Percentiles rank a stretch among this genome's conserved stretches.
These are phyloP conservation scores for Carex cristatella DNA, from an alignment of 176 grass and related monocot species.

Conservation along the genomic window DNA sequence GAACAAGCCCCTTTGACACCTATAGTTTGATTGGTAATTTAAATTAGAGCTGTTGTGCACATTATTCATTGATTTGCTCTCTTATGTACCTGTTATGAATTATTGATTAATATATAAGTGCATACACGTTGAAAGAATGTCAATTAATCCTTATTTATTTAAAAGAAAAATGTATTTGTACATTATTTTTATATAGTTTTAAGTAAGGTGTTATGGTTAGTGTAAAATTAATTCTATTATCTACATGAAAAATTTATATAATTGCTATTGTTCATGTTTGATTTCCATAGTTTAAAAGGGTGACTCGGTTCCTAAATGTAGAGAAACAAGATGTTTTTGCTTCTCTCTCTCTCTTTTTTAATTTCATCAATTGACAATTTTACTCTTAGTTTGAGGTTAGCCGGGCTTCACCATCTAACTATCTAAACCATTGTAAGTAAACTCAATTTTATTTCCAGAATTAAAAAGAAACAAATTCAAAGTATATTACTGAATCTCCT, in stretches of 20 bases:
- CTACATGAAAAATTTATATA: too few relatives aligned
- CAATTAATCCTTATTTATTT: too few relatives aligned
- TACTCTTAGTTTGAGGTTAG: background rate
- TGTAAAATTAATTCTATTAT: too few relatives aligned
- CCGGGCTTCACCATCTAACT: background rate
- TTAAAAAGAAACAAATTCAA: too few relatives aligned
- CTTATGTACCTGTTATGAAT: background rate
- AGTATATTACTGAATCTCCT: too few relatives aligned
- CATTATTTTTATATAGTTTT: too few relatives aligned
- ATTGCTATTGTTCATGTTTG: too few relatives aligned
- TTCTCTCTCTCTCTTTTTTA: background rate
- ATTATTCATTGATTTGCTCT: background rate
- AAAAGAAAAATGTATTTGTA: too few relatives aligned
- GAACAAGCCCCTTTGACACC: constrained; percentile 51
- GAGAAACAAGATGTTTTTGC: background rate
- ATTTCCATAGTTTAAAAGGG: too few relatives aligned
- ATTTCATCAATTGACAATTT: background rate
- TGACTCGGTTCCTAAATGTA: too few relatives aligned
- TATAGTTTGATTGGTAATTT: constrained; percentile 36
- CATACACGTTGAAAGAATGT: too few relatives aligned
- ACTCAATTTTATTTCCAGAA: background rate
- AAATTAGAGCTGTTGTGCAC: background rate
- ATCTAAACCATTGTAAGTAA: background rate
- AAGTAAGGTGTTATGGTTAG: too few relatives aligned
- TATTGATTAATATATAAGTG: background rate